Conservation (phyloP, 139 green algal species). For the Micractinium sp. region DNA sequence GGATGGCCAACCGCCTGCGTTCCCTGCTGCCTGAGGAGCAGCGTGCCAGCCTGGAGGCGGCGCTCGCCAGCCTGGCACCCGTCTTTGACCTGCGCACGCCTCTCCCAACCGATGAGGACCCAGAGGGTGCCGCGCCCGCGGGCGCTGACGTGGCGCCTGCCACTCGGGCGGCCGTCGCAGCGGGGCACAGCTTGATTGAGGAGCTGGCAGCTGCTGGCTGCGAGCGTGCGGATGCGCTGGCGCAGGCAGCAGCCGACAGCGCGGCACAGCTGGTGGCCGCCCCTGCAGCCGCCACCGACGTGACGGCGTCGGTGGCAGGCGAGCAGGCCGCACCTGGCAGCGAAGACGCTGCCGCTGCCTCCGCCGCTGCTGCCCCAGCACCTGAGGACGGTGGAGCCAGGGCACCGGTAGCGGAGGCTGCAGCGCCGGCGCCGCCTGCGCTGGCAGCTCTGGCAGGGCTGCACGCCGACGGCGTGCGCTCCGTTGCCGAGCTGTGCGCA, state of each 20-base stretch:
- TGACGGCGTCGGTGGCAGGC: neutral
- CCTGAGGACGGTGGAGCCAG: neutral
- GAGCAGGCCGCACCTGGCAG: neutral
- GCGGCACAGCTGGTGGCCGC: constrained; percentile 14
- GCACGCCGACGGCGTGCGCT: constrained; percentile 9
- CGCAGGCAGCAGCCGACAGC: neutral
- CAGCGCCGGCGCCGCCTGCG: neutral
- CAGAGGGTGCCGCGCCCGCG: neutral
- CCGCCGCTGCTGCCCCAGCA: neutral
- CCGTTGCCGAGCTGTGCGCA: constrained; percentile 28
- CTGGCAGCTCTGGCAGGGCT: neutral
- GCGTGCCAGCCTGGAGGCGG: neutral
- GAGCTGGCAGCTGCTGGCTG: constrained; percentile 26
- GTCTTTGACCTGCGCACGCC: constrained; percentile 14
- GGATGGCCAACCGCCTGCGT: constrained; percentile 32
- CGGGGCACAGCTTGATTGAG: constrained; percentile 19
- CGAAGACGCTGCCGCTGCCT: neutral
- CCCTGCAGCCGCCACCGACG: no score
- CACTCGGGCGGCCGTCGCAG: neutral
- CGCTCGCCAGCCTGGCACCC: constrained; percentile 5
- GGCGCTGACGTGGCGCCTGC: neutral
- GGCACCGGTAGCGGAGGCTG: neutral
- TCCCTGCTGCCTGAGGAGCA: constrained; percentile 18
- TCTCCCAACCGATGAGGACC: neutral
- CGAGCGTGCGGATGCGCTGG: constrained; percentile 26